These are phyloP conservation scores for Trichophyton verrucosum DNA, from an alignment of 2,329 filamentous ascomycete genomes.

Conservation along the genomic window DNA sequence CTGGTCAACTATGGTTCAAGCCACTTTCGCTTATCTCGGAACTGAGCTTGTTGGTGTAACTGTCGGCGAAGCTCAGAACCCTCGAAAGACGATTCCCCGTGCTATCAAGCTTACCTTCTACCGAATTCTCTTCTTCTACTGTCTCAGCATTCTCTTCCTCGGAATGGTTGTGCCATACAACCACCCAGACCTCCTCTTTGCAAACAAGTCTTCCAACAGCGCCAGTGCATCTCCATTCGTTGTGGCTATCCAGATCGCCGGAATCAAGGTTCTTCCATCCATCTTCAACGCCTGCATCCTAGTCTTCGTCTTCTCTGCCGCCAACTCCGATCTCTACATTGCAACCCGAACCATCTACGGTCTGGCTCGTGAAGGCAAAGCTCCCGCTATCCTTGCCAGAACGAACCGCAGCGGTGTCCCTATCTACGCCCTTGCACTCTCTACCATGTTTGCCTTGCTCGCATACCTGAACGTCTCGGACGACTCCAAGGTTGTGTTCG, in stretches of 20 bases:
- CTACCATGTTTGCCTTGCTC: constrained; percentile 31
- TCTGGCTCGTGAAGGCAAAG: constrained; percentile 58
- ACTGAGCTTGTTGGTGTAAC: constrained; percentile 44
- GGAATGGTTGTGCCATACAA: constrained; percentile 55
- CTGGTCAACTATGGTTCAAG: constrained; percentile 45
- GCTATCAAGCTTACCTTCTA: constrained; percentile 43
- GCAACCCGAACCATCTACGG: constrained; percentile 67
- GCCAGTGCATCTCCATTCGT: constrained; percentile 53
- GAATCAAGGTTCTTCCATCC: constrained; percentile 53
- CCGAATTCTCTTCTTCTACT: constrained; percentile 47
- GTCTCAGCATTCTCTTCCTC: constrained; percentile 44
- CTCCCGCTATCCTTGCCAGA: constrained; percentile 57
- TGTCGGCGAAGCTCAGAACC: constrained; percentile 44
- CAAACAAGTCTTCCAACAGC: constrained; percentile 47
- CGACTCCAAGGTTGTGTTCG: constrained; percentile 30
- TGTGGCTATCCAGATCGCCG: constrained; percentile 56
- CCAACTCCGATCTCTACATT: constrained; percentile 52
- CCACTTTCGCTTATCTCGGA: constrained; percentile 27
- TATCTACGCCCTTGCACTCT: constrained; percentile 30
- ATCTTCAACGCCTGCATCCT: constrained; percentile 67
- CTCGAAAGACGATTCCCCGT: constrained; percentile 42
- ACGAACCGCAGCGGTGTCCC: constrained; percentile 48
- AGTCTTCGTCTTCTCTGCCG: constrained; percentile 57
- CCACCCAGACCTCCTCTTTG: constrained; percentile 42
- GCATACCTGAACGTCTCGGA: constrained; percentile 34